Evolutionary conservation across 257 asterid genomes (phyloP).

Genomic region (Mentha longifolia): DNA sequence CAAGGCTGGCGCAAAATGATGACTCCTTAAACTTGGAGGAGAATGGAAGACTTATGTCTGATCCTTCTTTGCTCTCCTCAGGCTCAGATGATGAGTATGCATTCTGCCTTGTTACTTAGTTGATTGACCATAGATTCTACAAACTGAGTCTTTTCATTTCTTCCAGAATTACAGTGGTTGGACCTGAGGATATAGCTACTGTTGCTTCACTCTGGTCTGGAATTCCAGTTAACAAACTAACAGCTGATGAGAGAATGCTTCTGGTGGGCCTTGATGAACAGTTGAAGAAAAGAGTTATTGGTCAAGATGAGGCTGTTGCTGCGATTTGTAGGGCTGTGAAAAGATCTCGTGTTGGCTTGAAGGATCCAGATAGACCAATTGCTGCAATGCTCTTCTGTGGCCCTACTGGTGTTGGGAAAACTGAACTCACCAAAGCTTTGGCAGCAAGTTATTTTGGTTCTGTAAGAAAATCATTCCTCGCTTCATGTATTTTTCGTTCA

Average conservation of each 20-base stretch:
- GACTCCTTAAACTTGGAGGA: constrained; percentile 44
- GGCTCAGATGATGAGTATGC: constrained; percentile 72
- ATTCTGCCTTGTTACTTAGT: constrained; percentile 30
- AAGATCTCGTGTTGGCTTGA: constrained; percentile 94
- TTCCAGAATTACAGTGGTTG: constrained; percentile 65
- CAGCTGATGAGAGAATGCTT: constrained; percentile 82
- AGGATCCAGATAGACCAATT: constrained; percentile 94
- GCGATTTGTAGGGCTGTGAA: constrained; percentile 94
- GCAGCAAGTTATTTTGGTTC: constrained; percentile 94
- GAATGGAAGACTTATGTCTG: constrained; percentile 39
- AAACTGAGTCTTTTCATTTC: constrained; percentile 34
- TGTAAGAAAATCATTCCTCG: constrained; percentile 55
- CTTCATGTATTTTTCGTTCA: not conserved
- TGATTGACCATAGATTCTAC: constrained; percentile 26
- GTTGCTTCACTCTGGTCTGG: constrained; percentile 95
- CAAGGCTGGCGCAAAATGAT: constrained; percentile 49
- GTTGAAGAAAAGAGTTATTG: constrained; percentile 91
- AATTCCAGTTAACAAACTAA: constrained; percentile 83
- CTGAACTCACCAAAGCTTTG: constrained; percentile 93
- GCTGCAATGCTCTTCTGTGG: constrained; percentile 99
- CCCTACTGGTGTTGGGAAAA: constrained; percentile 99
- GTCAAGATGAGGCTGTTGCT: constrained; percentile 96
- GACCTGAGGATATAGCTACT: constrained; percentile 92
- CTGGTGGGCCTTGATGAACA: constrained; percentile 80
- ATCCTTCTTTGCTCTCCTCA: constrained; percentile 40